A percentile compares a stretch with the other conserved stretches of the same genome.
Conservation (phyloP, 192 early-diverging fungal genomes). For the Ambispora gerdemannii region DNA sequence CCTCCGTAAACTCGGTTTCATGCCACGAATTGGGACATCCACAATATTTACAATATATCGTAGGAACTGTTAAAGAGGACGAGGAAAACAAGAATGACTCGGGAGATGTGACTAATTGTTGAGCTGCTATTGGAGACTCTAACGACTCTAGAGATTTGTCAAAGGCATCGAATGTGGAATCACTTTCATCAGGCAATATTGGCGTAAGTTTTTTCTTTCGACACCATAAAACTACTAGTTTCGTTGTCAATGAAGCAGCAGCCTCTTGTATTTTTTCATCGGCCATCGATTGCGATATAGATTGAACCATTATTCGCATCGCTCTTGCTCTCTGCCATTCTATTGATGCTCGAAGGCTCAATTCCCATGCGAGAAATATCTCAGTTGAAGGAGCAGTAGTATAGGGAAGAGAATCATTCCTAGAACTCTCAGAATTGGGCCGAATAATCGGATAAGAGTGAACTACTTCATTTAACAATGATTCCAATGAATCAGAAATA, state of each 20-base stretch:
- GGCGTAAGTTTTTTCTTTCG: constrained; percentile 42
- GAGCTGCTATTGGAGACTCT: not conserved
- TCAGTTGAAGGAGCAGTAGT: constrained; percentile 34
- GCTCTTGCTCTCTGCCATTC: constrained; percentile 53
- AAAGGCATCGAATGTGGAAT: not conserved
- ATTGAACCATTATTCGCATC: constrained; percentile 34
- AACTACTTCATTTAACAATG: constrained; percentile 24
- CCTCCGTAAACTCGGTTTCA: constrained; percentile 16
- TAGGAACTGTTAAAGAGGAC: constrained; percentile 3
- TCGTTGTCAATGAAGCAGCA: constrained; percentile 36
- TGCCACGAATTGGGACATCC: constrained; percentile 34
- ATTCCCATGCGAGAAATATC: constrained; percentile 43
- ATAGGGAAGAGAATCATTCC: constrained; percentile 37
- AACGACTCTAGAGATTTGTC: not conserved
- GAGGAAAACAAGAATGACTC: not conserved
- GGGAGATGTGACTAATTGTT: not conserved
- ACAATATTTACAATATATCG: constrained; percentile 41
- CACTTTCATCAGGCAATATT: not conserved
- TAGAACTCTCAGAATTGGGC: not conserved
- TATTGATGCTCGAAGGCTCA: constrained; percentile 45
- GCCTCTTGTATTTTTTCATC: constrained; percentile 30
- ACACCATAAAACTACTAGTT: constrained; percentile 49
- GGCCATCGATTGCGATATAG: constrained; percentile 18
- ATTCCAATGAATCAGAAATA: constrained; percentile 17
- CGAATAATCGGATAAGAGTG: constrained; percentile 30